Base-by-base conservation (phyloP, 2,329 filamentous ascomycete species). In the Lojkania enalia region DNA sequence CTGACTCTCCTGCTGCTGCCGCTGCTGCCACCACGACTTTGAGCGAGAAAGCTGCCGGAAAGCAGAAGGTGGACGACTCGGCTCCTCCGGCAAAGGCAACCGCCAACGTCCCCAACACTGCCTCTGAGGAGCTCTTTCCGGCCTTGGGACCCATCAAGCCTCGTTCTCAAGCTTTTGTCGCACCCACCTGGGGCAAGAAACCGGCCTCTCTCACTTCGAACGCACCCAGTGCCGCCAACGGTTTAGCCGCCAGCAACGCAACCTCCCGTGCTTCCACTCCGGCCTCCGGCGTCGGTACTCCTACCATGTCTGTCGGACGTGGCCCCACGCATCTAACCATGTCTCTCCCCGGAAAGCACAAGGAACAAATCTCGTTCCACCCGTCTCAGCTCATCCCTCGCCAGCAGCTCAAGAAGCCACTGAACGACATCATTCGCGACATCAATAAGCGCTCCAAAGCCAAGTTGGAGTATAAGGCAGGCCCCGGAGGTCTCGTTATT, bases 121-220 rank as follows among this genome's bases (percentile, higher is more conserved):
- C 88, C 63, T 95, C 89, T 14, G 88, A 95, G 65, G 91, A 97
- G 71, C 77, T 88, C 48, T 99, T 99, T 79, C 94, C 94, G n/a
- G 85, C 91, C 58, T 82, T 99, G 35, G 92, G 91, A 42, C 79
- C 82, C 51, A 76, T 83, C 41, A 91, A 90, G 71, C 76, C 83
- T 23, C 72, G 74, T 53, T 71, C 73, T 14, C 71, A 80, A 51
- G 78, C 83, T 45, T 80, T 82, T 55, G 79, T 83, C 47, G n/a
- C n/a, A n/a, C 78, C 85, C 35, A 84, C 88, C 57, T 96, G 92
- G 90, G 87, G 87, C 52, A 88, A 86, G 73, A 84, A 79, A 66
- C 75, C 78, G 46, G 71, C 76, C 18, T 72, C 74, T 32, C 67
- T 77, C 42, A 68, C 63, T 29, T 71, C 67, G 39, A 76, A 74